Conservation (phyloP, 257 asterid species). For the Salvia miltiorrhiza region DNA sequence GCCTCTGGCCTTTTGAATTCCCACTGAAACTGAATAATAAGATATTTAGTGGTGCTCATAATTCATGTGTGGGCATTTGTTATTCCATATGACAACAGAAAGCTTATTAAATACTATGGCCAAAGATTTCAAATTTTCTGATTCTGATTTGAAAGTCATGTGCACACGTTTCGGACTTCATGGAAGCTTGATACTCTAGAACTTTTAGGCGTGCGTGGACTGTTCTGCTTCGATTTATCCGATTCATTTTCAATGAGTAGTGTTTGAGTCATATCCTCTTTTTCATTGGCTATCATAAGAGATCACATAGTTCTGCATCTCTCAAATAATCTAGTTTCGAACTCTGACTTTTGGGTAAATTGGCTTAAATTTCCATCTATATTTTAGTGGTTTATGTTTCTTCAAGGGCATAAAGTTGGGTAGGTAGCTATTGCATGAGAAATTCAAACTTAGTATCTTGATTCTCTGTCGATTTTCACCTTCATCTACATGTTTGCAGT, state of each 20-base stretch:
- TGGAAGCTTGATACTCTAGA: neutral
- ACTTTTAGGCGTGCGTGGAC: neutral
- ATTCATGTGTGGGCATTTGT: neutral
- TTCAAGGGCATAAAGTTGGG: neutral
- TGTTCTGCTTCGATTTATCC: neutral
- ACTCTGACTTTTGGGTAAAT: neutral
- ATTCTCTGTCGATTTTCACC: neutral
- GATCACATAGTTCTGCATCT: neutral
- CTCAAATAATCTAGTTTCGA: neutral
- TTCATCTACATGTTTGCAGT: neutral
- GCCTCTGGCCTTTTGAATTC: neutral
- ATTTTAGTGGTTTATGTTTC: neutral
- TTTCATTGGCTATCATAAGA: constrained; percentile 8
- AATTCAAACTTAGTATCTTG: neutral
- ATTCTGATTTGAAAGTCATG: neutral
- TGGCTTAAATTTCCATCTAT: neutral
- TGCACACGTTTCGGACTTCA: constrained; percentile 1
- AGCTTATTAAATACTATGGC: neutral
- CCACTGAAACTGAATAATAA: neutral
- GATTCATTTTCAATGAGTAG: too few relatives aligned
- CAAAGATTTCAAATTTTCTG: neutral
- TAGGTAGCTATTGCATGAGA: neutral
- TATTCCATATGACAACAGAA: neutral
- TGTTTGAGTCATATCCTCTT: too few relatives aligned
- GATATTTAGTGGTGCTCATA: neutral